Percentiles rank a stretch among this genome's conserved stretches.
These are phyloP conservation scores for Globisporangium yorkense DNA, from an alignment of 352 stramenopile species.

Conservation along the genomic window DNA sequence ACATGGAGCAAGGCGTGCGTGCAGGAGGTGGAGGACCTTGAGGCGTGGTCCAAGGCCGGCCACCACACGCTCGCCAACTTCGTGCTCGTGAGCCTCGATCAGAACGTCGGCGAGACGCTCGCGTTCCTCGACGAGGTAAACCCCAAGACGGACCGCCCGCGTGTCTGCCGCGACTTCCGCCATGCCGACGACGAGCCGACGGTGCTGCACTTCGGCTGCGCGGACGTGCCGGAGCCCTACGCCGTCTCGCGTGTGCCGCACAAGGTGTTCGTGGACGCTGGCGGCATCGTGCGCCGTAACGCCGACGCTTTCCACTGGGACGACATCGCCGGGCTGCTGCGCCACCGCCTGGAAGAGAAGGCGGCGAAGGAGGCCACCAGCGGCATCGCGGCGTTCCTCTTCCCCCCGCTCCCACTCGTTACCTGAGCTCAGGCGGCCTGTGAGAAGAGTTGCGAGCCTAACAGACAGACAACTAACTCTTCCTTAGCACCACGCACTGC, in stretches of 20 bases:
- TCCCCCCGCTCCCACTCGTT: slow-evolving; percentile 19
- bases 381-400: slow-evolving; percentile 20
- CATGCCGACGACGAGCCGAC: slow-evolving; percentile 35
- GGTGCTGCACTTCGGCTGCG: slow-evolving; percentile 46
- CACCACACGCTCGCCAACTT: slow-evolving; percentile 49
- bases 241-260: slow-evolving; percentile 43
- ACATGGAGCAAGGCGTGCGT: slow-evolving; percentile 57
- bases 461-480: background rate
- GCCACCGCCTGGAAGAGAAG: slow-evolving; percentile 30
- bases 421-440: background rate
- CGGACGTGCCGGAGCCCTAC: slow-evolving; percentile 47
- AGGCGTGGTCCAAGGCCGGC: slow-evolving; percentile 46
- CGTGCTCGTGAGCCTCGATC: slow-evolving; percentile 55
- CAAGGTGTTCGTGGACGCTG: slow-evolving; percentile 38
- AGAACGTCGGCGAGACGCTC: slow-evolving; percentile 46
- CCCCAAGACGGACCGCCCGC: slow-evolving; percentile 26
- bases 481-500: too few relatives aligned
- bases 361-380: slow-evolving; percentile 11
- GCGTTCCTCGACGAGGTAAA: slow-evolving; percentile 40
- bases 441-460: background rate
- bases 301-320: slow-evolving; percentile 58
- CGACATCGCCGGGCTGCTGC: slow-evolving; percentile 43
- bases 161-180: slow-evolving; percentile 45
- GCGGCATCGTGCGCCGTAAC: slow-evolving; percentile 43
- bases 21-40: slow-evolving; percentile 46